A percentile compares a stretch with the other conserved stretches of the same genome.
Evolutionary conservation across 495 filamentous ascomycete genomes (phyloP).

Genomic region (Lichenothelia convexa): DNA sequence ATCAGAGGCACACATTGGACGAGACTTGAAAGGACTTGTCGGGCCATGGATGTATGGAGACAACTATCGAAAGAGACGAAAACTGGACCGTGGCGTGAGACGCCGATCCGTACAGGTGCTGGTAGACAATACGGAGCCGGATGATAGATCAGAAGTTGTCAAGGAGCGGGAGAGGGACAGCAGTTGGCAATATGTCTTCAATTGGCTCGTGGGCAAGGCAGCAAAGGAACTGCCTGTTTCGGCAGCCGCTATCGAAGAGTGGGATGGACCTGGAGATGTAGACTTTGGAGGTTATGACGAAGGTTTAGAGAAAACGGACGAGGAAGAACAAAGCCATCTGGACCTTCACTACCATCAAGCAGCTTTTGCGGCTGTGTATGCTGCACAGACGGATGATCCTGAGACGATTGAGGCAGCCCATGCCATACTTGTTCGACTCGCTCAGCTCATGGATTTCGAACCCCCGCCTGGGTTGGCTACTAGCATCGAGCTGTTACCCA

Average conservation of each 20-base stretch:
- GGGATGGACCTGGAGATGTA: conserved; percentile 65
- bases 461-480: conserved; percentile 24
- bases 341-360: conserved; percentile 50
- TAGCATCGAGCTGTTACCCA: conserved; percentile 14
- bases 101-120: conserved; percentile 2
- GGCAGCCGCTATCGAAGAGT: conserved; percentile 46
- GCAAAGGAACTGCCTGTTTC: conserved; percentile 27
- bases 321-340: conserved; percentile 34
- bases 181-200: conserved; percentile 64
- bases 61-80: conserved; percentile 40
- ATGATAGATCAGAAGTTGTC: conserved; percentile 3
- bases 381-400: conserved; percentile 38
- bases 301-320: conserved; percentile 24
- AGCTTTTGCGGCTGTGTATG: conserved; percentile 54
- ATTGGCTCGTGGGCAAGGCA: conserved; percentile 58
- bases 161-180: conserved; percentile 10
- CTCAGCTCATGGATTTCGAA: conserved; percentile 41
- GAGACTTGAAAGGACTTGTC: conserved; percentile 57
- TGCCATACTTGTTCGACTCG: conserved; percentile 40
- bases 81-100: conserved; percentile 18
- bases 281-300: conserved; percentile 56
- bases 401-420: conserved; percentile 44
- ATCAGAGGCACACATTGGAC: conserved; percentile 39
- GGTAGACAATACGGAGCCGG: conserved; percentile 1
- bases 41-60: conserved; percentile 71